Evolutionary conservation across 345 rosid genomes (phyloP), one percentile per base, ranked within the genome.

Genomic region (Gossypium thurberi): DNA sequence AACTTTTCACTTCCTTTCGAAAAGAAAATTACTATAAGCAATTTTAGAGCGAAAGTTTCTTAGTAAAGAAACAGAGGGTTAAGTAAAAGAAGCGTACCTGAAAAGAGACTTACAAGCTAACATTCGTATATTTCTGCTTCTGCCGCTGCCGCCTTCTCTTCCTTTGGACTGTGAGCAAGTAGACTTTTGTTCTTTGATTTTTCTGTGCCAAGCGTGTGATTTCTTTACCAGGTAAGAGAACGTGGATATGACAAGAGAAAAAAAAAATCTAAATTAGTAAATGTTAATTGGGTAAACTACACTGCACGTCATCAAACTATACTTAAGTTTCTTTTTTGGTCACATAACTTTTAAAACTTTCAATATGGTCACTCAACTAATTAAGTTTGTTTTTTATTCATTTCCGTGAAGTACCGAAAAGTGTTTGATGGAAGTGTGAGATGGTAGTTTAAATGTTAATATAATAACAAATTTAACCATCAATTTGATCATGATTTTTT

Each of bases 81-180:
- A 55, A 55, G 61, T 55, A 44, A 69, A 69, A 63, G 69, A 71
- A 55, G 65, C 59, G 43, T 44, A 77, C 79, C 79, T 71, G 60
- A 71, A 44, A 17, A 55, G 71, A 52, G 75, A 53, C 79, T 78
- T 71, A 71, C 66, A 50, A 62, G 77, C 46, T 18, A 80, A 14
- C 83, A 80, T 77, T 70, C 77, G 59, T 21, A 11, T 11, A n/a
- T 40, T 47, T 17, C 52, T 6, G 59, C 26, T 21, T 43, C 50
- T 2, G 40, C 40, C 7, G 40, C 40, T 33, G 40, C 40, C 40
- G 40, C 40, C 40, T 33, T 33, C 7, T 43, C 13, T 64, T 7
- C 25, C 28, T 20, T 18, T 11, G 17, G 6, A 43, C 69, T 42
- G 7, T 64, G 26, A 64, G 12, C 69, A 20, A 65, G 5, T 26